Percentiles rank a stretch among this genome's conserved stretches.
Evolutionary conservation across 345 rosid genomes (phyloP).

Genomic region (Bruguiera gymnorhiza): DNA sequence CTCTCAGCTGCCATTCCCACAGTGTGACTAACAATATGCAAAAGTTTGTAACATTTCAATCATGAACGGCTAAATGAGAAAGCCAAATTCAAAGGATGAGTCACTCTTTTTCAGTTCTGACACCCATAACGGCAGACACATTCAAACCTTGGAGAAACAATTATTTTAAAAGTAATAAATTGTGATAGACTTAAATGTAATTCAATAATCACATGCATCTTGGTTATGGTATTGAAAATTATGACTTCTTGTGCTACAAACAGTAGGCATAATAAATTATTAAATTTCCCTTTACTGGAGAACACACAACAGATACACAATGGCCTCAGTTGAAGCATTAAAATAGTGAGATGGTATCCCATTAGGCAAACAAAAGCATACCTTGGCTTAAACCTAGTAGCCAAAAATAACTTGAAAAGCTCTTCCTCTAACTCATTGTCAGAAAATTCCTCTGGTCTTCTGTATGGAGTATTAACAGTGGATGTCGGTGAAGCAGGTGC

Average conservation of each 20-base stretch:
- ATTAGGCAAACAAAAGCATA: conserved; percentile 24
- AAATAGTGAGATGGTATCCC: background rate
- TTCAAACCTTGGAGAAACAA: no score
- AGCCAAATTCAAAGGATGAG: background rate
- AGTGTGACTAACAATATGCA: conserved; percentile 44
- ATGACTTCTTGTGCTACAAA: background rate
- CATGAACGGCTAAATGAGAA: background rate
- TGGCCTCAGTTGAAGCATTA: no score
- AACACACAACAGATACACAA: no score
- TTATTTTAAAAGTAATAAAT: no score
- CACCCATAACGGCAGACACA: no score
- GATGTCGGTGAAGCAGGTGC: conserved; percentile 28
- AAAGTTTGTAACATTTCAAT: background rate
- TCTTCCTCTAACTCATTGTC: conserved; percentile 51
- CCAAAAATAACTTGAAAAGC: conserved; percentile 53
- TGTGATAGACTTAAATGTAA: no score
- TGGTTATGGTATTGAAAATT: background rate
- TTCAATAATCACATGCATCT: background rate
- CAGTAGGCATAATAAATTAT: background rate
- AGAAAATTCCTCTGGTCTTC: conserved; percentile 42
- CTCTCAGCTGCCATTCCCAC: conserved; percentile 59
- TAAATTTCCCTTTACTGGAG: no score
- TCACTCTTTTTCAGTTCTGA: no score
- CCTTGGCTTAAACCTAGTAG: conserved; percentile 56
- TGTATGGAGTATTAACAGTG: conserved; percentile 4